Conservation (phyloP, 331 rosid species). For the Dryas integrifolia region DNA sequence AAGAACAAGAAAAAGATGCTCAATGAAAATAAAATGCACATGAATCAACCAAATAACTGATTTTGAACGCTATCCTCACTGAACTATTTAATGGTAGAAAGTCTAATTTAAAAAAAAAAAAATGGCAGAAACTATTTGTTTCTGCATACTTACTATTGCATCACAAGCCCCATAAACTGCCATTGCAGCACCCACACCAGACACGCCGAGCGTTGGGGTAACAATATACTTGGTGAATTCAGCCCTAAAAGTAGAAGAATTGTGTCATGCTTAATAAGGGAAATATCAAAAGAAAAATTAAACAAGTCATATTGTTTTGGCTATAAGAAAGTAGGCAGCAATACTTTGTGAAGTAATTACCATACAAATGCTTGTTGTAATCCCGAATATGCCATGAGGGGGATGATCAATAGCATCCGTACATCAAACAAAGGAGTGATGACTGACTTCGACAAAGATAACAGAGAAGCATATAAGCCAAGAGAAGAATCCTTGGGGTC, state of each 20-base stretch:
- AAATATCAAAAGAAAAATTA: constrained; percentile 13
- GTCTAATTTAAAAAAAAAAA: neutral
- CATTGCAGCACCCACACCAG: constrained; percentile 95
- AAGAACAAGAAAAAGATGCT: neutral
- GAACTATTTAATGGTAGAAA: neutral
- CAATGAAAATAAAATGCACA: no score
- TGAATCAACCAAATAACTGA: neutral
- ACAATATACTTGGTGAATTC: constrained; percentile 75
- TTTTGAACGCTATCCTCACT: neutral
- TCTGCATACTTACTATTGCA: constrained; percentile 73
- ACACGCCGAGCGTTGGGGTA: constrained; percentile 74
- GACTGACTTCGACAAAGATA: constrained; percentile 54
- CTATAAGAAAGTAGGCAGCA: constrained; percentile 24
- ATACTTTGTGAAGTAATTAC: constrained; percentile 47
- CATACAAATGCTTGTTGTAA: constrained; percentile 95
- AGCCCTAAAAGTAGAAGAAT: constrained; percentile 53
- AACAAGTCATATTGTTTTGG: constrained; percentile 17
- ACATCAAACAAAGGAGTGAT: constrained; percentile 51
- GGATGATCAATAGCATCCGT: constrained; percentile 78
- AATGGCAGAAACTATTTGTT: neutral
- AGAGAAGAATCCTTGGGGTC: constrained; percentile 36
- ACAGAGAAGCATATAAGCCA: constrained; percentile 40
- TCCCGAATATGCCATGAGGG: constrained; percentile 91
- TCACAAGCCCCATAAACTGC: constrained; percentile 92
- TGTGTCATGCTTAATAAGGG: constrained; percentile 12